Percentiles rank a stretch among this genome's conserved stretches.
Conservation (phyloP, 2,329 filamentous ascomycete species). For the Alternaria conjuncta region DNA sequence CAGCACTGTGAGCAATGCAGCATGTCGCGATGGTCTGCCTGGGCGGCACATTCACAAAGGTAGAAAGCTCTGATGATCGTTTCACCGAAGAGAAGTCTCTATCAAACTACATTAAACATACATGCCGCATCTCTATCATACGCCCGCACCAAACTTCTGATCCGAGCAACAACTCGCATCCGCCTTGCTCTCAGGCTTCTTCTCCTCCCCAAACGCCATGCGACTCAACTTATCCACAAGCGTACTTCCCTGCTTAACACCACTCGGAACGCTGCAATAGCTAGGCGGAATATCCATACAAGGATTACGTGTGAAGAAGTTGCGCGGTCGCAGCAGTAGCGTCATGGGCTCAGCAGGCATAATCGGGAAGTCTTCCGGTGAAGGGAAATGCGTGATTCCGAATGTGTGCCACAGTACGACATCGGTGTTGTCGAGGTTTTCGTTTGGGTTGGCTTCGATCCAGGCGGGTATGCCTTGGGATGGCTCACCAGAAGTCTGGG, state of each 20-base stretch:
- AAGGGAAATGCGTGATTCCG: slow-evolving; percentile 86
- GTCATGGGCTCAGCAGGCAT: slow-evolving; percentile 87
- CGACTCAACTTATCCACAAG: slow-evolving; percentile 59
- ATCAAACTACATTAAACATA: background rate
- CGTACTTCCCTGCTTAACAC: slow-evolving; percentile 60
- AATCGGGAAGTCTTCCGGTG: slow-evolving; percentile 88
- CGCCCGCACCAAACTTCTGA: slow-evolving; percentile 28
- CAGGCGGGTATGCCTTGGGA: slow-evolving; percentile 75
- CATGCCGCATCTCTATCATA: background rate
- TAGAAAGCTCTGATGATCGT: background rate
- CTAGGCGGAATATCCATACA: slow-evolving; percentile 81
- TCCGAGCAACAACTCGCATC: slow-evolving; percentile 21
- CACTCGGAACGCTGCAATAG: slow-evolving; percentile 74
- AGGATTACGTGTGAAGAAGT: slow-evolving; percentile 84
- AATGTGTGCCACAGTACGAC: slow-evolving; percentile 95
- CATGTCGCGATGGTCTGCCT: background rate
- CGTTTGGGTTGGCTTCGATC: slow-evolving; percentile 72
- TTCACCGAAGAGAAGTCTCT: accelerated
- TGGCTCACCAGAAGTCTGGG: slow-evolving; percentile 83
- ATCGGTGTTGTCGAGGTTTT: slow-evolving; percentile 79
- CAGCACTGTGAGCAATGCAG: background rate
- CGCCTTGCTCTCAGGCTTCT: slow-evolving; percentile 12
- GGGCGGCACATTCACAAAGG: background rate
- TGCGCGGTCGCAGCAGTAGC: slow-evolving; percentile 75
- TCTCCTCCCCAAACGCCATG: slow-evolving; percentile 54